These are phyloP conservation scores for Vitis cinerea DNA, from an alignment of 164 flowering plant genomes.

Conservation along the genomic window DNA sequence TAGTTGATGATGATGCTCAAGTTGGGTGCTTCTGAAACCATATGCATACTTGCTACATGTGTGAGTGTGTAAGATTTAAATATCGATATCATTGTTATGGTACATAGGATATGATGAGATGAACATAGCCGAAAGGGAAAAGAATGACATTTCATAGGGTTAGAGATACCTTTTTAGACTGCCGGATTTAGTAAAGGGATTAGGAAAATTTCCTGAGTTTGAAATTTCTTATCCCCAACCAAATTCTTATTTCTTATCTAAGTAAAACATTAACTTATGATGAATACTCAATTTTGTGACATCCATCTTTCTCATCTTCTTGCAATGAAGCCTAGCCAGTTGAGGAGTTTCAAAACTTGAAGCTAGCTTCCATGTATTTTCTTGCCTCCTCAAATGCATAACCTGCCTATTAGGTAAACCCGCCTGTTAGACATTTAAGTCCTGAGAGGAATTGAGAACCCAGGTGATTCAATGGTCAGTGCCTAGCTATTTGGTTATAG, in stretches of 20 bases:
- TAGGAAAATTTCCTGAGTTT: conserved; percentile 7
- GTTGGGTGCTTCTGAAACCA: conserved; percentile 13
- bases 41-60: conserved; percentile 12
- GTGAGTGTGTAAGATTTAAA: background rate
- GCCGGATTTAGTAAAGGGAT: conserved; percentile 13
- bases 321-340: too few relatives aligned
- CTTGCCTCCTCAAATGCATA: too few relatives aligned
- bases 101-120: background rate
- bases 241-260: background rate
- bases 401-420: too few relatives aligned
- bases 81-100: background rate
- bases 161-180: conserved; percentile 11
- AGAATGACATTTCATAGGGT: background rate
- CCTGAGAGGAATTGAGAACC: too few relatives aligned
- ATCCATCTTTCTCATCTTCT: too few relatives aligned
- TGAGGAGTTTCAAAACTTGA: too few relatives aligned
- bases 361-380: too few relatives aligned
- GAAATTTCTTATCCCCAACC: conserved; percentile 10
- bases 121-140: too few relatives aligned
- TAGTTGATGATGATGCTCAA: background rate
- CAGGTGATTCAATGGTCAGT: too few relatives aligned
- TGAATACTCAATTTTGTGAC: too few relatives aligned
- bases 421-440: too few relatives aligned
- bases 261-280: background rate
- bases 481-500: too few relatives aligned